Percentiles rank a stretch among this genome's conserved stretches.
Evolutionary conservation across 352 stramenopile species (phyloP).

Genomic region (Plasmopara muralis): DNA sequence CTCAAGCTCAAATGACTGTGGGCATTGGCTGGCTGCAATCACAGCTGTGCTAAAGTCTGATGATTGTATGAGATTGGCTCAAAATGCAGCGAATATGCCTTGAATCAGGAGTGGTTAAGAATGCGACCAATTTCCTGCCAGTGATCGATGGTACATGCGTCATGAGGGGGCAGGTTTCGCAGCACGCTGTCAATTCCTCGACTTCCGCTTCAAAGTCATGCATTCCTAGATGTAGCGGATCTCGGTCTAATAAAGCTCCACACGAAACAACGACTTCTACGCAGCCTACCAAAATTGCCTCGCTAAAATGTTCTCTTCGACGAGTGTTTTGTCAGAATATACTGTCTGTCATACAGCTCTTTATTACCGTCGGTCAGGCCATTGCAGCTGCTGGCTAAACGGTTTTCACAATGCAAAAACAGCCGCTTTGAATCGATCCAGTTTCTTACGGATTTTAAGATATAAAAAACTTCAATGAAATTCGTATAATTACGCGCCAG

Average conservation of each 20-base stretch:
- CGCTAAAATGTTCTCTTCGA: slow-evolving; percentile 5
- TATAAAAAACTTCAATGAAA: background rate
- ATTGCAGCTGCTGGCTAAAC: slow-evolving; percentile 12
- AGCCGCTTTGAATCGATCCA: background rate
- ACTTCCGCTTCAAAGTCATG: background rate
- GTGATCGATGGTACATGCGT: background rate
- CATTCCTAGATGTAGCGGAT: background rate
- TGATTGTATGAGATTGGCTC: background rate
- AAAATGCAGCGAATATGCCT: background rate
- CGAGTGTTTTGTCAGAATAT: slow-evolving; percentile 13
- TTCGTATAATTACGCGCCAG: background rate
- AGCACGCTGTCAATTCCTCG: background rate
- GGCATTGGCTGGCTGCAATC: slow-evolving; percentile 11
- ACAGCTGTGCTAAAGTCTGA: background rate
- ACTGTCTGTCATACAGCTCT: slow-evolving; percentile 13
- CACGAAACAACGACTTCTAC: background rate
- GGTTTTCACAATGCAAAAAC: background rate
- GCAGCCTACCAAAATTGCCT: background rate
- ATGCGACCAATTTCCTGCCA: background rate
- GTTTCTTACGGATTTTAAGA: background rate
- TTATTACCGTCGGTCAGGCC: slow-evolving; percentile 16
- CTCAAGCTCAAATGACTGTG: slow-evolving; percentile 7
- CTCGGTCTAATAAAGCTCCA: background rate
- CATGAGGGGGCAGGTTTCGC: background rate
- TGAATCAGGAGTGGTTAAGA: background rate